A percentile compares a stretch with the other conserved stretches of the same genome.
phyloP scores from a whole-genome alignment of 2,329 filamentous ascomycete genomes.

The Hirsutella minnesotensis region DNA sequence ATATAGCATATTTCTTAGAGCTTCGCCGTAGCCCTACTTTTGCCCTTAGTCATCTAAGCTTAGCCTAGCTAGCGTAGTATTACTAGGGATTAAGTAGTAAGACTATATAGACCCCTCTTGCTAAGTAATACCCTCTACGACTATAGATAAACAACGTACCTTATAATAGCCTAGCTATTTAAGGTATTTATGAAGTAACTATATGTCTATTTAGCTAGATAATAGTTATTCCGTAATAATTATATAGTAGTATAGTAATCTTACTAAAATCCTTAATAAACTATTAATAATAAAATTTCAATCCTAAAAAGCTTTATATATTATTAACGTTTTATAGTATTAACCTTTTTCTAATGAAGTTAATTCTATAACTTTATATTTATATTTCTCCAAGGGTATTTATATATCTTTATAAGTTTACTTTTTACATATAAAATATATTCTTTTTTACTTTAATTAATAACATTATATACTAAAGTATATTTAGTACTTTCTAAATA shows the following conservation, averaged over 20 bases:
- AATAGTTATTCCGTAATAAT: no score
- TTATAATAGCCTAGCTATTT: no score
- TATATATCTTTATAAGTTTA: conserved; percentile 1
- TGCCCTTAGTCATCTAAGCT: no score
- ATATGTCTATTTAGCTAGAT: no score
- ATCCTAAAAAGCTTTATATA: conserved; percentile 3
- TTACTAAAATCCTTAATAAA: conserved; percentile 9
- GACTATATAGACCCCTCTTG: no score
- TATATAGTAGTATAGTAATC: neutral
- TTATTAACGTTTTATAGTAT: conserved; percentile 2
- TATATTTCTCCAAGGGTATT: neutral
- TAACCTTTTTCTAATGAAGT: conserved; percentile 1
- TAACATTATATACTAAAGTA: neutral
- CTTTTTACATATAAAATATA: neutral
- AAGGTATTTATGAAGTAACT: no score
- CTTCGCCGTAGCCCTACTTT: no score
- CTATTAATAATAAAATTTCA: conserved; percentile 8
- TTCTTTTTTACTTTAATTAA: conserved; percentile 1
- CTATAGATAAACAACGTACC: no score
- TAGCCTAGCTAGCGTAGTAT: no score
- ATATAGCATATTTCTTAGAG: no score
- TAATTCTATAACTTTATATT: neutral
- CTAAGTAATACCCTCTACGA: no score
- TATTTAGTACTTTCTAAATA: conserved; percentile 1
- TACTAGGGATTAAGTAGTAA: no score